phyloP scores from a whole-genome alignment of 2,329 filamentous ascomycete species.

The Pleomassaria siparia region DNA sequence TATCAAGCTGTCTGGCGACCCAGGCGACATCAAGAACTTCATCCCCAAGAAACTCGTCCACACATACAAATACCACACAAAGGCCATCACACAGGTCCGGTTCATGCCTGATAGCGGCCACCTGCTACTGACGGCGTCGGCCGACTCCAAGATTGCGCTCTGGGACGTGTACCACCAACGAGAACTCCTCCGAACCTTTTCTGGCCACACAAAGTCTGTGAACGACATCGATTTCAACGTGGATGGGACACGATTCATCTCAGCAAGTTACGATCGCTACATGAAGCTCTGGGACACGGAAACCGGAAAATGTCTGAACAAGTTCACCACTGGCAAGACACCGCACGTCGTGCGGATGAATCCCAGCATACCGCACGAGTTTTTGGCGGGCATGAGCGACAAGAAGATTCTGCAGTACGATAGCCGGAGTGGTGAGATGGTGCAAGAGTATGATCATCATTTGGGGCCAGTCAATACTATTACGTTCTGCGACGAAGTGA shows the following conservation, averaged over 20 bases:
- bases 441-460: constrained; percentile 98
- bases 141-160: constrained; percentile 87
- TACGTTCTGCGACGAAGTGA: constrained; percentile 81
- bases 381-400: constrained; percentile 94
- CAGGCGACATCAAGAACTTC: constrained; percentile 80
- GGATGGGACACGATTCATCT: constrained; percentile 81
- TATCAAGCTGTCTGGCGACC: constrained; percentile 68
- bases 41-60: constrained; percentile 93
- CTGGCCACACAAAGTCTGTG: constrained; percentile 84
- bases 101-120: constrained; percentile 91
- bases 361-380: constrained; percentile 81
- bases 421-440: constrained; percentile 75
- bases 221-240: constrained; percentile 88
- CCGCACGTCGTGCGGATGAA: constrained; percentile 96
- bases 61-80: constrained; percentile 81
- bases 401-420: constrained; percentile 99
- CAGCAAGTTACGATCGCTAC: constrained; percentile 88
- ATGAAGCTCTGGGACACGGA: constrained; percentile 99
- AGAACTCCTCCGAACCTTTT: constrained; percentile 87
- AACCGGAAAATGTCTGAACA: constrained; percentile 82
- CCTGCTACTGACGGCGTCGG: constrained; percentile 82
- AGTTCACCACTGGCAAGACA: constrained; percentile 91
- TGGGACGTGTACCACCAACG: constrained; percentile 92
- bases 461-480: constrained; percentile 97
- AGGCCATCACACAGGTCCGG: constrained; percentile 82